Conservation (phyloP, 371 early-diverging fungal species). For the Lichtheimia hyalospora region DNA sequence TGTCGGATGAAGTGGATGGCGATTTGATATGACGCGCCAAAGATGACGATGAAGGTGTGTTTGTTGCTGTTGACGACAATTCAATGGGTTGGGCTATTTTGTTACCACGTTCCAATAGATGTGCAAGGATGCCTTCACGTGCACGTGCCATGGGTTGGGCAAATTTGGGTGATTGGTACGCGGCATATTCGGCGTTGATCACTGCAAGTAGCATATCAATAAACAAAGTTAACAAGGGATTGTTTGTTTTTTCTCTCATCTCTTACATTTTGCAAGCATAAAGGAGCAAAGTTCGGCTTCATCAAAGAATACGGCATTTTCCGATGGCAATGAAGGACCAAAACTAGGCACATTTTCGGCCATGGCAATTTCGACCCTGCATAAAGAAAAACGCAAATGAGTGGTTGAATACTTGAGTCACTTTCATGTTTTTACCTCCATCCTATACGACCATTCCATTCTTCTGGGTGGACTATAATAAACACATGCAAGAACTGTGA, state of each 20-base stretch:
- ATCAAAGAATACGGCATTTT: slow-evolving; percentile 59
- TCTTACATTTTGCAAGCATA: slow-evolving; percentile 62
- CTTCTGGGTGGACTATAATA: slow-evolving; percentile 65
- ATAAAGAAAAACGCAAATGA: neutral
- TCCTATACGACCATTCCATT: slow-evolving; percentile 23
- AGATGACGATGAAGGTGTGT: too few species aligned
- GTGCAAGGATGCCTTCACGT: slow-evolving; percentile 55
- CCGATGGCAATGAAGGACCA: slow-evolving; percentile 62
- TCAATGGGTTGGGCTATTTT: slow-evolving; percentile 15
- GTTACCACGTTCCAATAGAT: slow-evolving; percentile 41
- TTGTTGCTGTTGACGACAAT: neutral
- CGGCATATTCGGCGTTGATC: slow-evolving; percentile 82
- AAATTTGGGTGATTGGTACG: slow-evolving; percentile 73
- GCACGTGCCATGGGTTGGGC: slow-evolving; percentile 58
- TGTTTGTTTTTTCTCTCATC: too few species aligned
- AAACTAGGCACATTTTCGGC: slow-evolving; percentile 69
- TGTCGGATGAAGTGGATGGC: slow-evolving; percentile 35
- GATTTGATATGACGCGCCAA: slow-evolving; percentile 30
- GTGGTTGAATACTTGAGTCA: neutral
- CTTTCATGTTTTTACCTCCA: slow-evolving; percentile 33
- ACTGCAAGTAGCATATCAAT: slow-evolving; percentile 21
- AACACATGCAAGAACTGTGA: slow-evolving; percentile 81
- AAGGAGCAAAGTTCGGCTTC: slow-evolving; percentile 53
- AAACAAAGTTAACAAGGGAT: neutral
- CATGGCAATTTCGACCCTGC: slow-evolving; percentile 54